These are phyloP conservation scores for Simplicillium aogashimaense DNA, from an alignment of 2,329 filamentous ascomycete species.

Conservation along the genomic window DNA sequence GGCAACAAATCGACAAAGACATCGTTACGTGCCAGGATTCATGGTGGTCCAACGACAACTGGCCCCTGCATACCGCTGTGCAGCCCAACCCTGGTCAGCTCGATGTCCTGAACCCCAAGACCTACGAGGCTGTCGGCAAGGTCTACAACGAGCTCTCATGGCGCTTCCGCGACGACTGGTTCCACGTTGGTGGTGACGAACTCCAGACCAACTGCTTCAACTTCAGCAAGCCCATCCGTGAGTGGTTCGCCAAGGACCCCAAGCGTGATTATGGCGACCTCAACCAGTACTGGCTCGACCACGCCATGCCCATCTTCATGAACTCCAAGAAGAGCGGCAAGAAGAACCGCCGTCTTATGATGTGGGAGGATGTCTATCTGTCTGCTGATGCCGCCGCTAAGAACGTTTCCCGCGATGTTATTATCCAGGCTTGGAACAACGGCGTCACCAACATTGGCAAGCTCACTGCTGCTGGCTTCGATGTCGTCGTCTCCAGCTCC, in stretches of 20 bases:
- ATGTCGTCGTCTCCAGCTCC: conserved; percentile 44
- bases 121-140: conserved; percentile 41
- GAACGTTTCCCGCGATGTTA: conserved; percentile 36
- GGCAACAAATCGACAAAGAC: conserved; percentile 43
- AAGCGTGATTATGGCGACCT: conserved; percentile 37
- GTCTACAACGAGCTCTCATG: conserved; percentile 42
- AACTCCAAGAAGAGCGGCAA: conserved; percentile 10
- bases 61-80: conserved; percentile 40
- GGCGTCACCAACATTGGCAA: conserved; percentile 40
- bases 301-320: conserved; percentile 37
- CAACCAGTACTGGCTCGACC: conserved; percentile 43
- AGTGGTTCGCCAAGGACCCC: conserved; percentile 39
- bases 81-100: conserved; percentile 47
- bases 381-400: conserved; percentile 29
- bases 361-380: conserved; percentile 46
- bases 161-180: conserved; percentile 41
- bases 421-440: conserved; percentile 46
- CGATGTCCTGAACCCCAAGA: conserved; percentile 44
- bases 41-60: conserved; percentile 53
- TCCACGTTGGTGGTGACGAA: conserved; percentile 47
- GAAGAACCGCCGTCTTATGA: conserved; percentile 39
- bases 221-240: conserved; percentile 35
- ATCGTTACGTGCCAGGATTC: conserved; percentile 46
- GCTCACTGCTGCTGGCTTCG: conserved; percentile 37
- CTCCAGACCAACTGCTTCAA: conserved; percentile 44